A percentile compares a stretch with the other conserved stretches of the same genome.
Evolutionary conservation across 805 yeast species (phyloP).

Genomic region (Candida hispaniensis): DNA sequence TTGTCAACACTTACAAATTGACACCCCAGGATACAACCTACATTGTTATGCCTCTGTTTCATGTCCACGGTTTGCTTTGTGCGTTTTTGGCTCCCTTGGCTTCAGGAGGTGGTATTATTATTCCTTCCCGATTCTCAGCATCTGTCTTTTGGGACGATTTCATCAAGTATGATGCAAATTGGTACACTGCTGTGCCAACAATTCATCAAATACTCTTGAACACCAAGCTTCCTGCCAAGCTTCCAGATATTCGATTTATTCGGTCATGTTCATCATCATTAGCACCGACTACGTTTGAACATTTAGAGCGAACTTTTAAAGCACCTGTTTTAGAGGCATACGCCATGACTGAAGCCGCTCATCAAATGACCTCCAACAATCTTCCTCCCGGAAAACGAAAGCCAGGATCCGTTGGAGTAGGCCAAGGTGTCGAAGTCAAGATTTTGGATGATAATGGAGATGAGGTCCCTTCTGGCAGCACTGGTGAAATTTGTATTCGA

Average conservation of each 20-base stretch:
- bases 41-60: conserved; percentile 68
- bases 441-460: conserved; percentile 44
- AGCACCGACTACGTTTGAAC: conserved; percentile 53
- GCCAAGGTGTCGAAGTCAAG: conserved; percentile 55
- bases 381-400: conserved; percentile 54
- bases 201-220: conserved; percentile 57
- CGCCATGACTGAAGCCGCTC: conserved; percentile 77
- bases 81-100: conserved; percentile 51
- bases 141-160: conserved; percentile 51
- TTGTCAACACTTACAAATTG: conserved; percentile 46
- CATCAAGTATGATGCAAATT: conserved; percentile 39
- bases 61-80: conserved; percentile 64
- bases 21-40: conserved; percentile 42
- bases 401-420: conserved; percentile 66
- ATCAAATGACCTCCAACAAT: conserved; percentile 65
- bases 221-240: conserved; percentile 37
- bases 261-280: conserved; percentile 64
- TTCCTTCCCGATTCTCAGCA: conserved; percentile 56
- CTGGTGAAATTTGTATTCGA: conserved; percentile 59
- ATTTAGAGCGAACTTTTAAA: conserved; percentile 44
- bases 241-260: conserved; percentile 52
- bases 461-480: conserved; percentile 38
- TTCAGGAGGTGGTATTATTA: conserved; percentile 49
- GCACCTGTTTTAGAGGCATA: conserved; percentile 70
- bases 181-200: conserved; percentile 75